Percentiles rank a stretch among this genome's conserved stretches.
phyloP scores from a whole-genome alignment of 2,329 filamentous ascomycete species.

The Fusarium sp. region DNA sequence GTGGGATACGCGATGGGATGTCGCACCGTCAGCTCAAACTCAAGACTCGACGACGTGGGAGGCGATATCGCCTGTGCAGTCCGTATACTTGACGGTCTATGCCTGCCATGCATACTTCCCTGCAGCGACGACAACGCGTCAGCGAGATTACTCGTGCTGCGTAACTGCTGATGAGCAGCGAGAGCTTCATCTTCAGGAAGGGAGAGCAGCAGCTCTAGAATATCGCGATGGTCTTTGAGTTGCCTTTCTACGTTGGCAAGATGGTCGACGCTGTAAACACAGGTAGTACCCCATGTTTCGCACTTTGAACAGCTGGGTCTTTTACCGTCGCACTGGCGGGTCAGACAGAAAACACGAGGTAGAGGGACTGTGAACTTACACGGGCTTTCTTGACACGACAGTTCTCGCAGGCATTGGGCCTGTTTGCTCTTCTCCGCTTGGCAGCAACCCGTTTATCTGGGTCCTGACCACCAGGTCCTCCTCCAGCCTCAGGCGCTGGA shows the following conservation, averaged over 20 bases:
- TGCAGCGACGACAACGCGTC: slow-evolving; percentile 20
- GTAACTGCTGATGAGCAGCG: slow-evolving; percentile 7
- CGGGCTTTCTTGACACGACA: slow-evolving; percentile 32
- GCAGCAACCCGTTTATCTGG: slow-evolving; percentile 11
- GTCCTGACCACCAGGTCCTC: not conserved
- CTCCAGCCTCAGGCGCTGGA: slow-evolving; percentile 9
- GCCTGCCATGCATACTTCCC: slow-evolving; percentile 27
- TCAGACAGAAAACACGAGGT: not conserved
- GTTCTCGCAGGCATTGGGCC: slow-evolving; percentile 30
- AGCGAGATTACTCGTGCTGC: not conserved
- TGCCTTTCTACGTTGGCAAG: slow-evolving; percentile 22
- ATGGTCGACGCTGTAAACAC: slow-evolving; percentile 25
- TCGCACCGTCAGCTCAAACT: slow-evolving; percentile 37
- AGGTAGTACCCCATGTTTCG: slow-evolving; percentile 16
- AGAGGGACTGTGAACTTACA: slow-evolving; percentile 12
- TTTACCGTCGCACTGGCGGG: slow-evolving; percentile 28
- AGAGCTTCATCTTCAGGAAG: slow-evolving; percentile 16
- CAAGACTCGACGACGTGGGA: slow-evolving; percentile 28
- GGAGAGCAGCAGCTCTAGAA: slow-evolving; percentile 21
- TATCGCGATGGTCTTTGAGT: slow-evolving; percentile 24
- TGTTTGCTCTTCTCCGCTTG: slow-evolving; percentile 20
- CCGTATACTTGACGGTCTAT: slow-evolving; percentile 19
- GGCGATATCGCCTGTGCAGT: slow-evolving; percentile 21
- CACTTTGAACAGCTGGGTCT: slow-evolving; percentile 27
- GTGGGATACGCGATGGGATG: slow-evolving; percentile 31